phyloP scores from a whole-genome alignment of 2,329 filamentous ascomycete genomes.

The Aspergillus sergii region DNA sequence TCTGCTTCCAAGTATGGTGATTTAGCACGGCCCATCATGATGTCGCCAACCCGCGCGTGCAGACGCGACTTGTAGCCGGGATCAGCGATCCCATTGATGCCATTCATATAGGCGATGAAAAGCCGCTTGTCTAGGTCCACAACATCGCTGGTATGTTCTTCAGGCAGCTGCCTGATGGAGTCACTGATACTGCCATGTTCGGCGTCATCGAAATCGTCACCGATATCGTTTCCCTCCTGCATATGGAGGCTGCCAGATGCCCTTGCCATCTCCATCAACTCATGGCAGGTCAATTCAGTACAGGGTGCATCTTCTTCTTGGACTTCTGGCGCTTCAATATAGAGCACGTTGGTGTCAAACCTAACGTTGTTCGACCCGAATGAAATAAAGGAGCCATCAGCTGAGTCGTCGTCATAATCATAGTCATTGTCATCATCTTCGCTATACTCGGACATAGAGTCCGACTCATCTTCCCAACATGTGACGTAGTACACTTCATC shows the following conservation, averaged over 20 bases:
- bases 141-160: conserved; percentile 40
- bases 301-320: conserved; percentile 28
- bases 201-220: conserved; percentile 19
- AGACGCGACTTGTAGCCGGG: conserved; percentile 38
- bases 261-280: conserved; percentile 41
- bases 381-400: conserved; percentile 40
- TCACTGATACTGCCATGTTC: conserved; percentile 21
- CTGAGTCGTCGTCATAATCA: conserved; percentile 18
- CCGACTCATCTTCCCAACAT: conserved; percentile 33
- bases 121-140: conserved; percentile 43
- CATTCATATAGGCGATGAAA: conserved; percentile 46
- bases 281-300: conserved; percentile 42
- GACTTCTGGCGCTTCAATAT: conserved; percentile 34
- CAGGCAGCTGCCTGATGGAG: conserved; percentile 28
- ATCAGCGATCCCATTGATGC: conserved; percentile 40
- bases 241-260: conserved; percentile 25
- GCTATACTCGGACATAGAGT: conserved; percentile 30
- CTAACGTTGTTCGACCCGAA: conserved; percentile 37
- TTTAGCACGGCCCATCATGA: conserved; percentile 33
- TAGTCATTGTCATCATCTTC: conserved; percentile 29
- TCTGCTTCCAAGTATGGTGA: conserved; percentile 38
- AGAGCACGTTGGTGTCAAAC: conserved; percentile 37
- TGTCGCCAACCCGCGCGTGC: conserved; percentile 36
- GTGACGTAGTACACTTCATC: conserved; percentile 34
- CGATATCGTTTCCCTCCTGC: conserved; percentile 24